Base-by-base conservation (phyloP, 805 yeast genomes). In the Metschnikowia baotianmanensis region DNA sequence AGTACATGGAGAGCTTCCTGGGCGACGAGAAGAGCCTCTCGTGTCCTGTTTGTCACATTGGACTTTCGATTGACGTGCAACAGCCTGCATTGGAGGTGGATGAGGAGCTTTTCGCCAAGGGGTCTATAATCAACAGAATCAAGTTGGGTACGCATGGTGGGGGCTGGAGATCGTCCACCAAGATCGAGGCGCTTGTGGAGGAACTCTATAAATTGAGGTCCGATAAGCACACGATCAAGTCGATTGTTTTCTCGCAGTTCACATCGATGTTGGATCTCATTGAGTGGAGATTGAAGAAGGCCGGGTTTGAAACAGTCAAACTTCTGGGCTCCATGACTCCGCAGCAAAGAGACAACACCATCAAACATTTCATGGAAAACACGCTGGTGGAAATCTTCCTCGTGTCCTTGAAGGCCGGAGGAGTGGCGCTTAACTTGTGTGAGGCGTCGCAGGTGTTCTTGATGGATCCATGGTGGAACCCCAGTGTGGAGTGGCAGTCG, bases 381-480 rank as follows among this genome's bases (percentile, higher is more conserved):
- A 85, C 96, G 0, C 77, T 77, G 31, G 96, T 91, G 28, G 99
- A 93, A 61, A 95, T 93, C 7, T 93, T 93, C 58, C 65, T 93
- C 48, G 99, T 93, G 7, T 88, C 96, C 25, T 74, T 93, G 54
- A 93, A 93, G 58, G 99, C 99, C 0, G 99, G 99, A 51, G 99
- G 99, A 66, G 99, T 93, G 31, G 99, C 99, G 0, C 72, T 93
- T 50, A 93, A 93, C 59, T 71, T 93, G 49, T 91, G 96, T 57
- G 99, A 95, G 56, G 98, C 99, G 0, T 89, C 95, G 2, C 98
- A 91, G 56, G 98, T 93, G 34, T 93, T 93, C 52, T 74, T 93
- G 32, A 72, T 93, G 71, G 99, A 93, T 56, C 98, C 98, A 25
- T 93, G 99, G 99, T 93, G 99, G 98, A 95, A 93, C 59, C 98